phyloP scores from a whole-genome alignment of 1,284 basidiomycete species.

The Trametes sp. region DNA sequence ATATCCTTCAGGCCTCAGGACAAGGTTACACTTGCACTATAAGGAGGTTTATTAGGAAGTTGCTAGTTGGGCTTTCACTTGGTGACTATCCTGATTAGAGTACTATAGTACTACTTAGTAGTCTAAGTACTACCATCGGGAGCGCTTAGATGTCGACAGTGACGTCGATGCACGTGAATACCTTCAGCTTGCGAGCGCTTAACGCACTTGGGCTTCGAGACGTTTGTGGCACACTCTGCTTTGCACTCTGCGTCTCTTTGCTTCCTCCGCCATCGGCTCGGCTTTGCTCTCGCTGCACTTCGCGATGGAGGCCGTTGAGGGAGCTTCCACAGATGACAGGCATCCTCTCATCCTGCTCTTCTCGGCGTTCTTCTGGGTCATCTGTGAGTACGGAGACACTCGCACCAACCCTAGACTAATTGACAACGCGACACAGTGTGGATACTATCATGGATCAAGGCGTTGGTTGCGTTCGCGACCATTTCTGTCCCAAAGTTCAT shows the following conservation, averaged over 20 bases:
- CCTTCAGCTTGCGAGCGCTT: no score
- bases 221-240: background rate
- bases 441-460: slow-evolving; percentile 78
- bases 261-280: background rate
- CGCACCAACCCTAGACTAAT: background rate
- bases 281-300: background rate
- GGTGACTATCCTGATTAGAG: no score
- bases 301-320: slow-evolving; percentile 30
- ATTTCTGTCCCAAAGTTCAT: slow-evolving; percentile 82
- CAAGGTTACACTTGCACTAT: no score
- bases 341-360: slow-evolving; percentile 78
- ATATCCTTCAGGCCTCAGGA: no score
- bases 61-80: no score
- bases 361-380: slow-evolving; percentile 86
- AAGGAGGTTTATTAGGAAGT: no score
- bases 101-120: no score
- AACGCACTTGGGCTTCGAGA: slow-evolving; percentile 1
- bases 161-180: background rate
- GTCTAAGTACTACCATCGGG: no score
- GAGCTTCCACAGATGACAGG: slow-evolving; percentile 35
- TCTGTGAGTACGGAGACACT: slow-evolving; percentile 57
- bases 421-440: slow-evolving; percentile 61
- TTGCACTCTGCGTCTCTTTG: background rate
- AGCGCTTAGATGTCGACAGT: no score
- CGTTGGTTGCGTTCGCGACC: slow-evolving; percentile 77